A percentile compares a stretch with the other conserved stretches of the same genome.
These are phyloP conservation scores for Candida insectorum DNA, from an alignment of 805 yeast genomes.

Conservation along the genomic window DNA sequence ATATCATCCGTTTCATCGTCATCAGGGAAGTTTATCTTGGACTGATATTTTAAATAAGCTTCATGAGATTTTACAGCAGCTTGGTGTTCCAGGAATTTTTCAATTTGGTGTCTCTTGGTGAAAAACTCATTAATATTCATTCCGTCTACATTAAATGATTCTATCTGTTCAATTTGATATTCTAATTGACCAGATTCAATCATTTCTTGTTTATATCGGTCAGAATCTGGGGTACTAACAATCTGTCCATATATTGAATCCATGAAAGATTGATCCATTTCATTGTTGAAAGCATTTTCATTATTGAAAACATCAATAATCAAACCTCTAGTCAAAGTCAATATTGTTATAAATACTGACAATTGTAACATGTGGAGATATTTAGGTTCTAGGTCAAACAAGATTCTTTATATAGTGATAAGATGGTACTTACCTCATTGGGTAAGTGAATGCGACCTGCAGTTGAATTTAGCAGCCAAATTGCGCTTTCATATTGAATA, in stretches of 20 bases:
- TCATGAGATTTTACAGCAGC: constrained; percentile 10
- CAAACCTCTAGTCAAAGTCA: background rate
- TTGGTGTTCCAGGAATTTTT: constrained; percentile 1
- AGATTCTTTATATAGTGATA: background rate
- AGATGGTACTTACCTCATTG: background rate
- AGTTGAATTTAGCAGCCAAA: no score
- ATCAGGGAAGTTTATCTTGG: constrained; percentile 25
- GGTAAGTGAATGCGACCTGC: background rate
- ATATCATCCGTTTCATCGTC: constrained; percentile 35
- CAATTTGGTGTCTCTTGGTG: background rate
- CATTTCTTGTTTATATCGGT: constrained; percentile 7
- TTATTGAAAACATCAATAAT: background rate
- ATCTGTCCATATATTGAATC: constrained; percentile 26
- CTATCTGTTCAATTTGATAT: background rate
- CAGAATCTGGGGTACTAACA: constrained; percentile 15
- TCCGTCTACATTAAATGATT: background rate
- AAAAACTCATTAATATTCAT: constrained; percentile 1
- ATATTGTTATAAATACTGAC: background rate
- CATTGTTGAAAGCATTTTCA: background rate
- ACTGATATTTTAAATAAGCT: constrained; percentile 10
- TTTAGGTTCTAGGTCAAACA: background rate
- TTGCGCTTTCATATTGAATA: background rate
- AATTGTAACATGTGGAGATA: background rate
- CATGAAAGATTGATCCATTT: constrained; percentile 14
- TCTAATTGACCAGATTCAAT: constrained; percentile 5